These are phyloP conservation scores for Lichtheimia corymbifera DNA, from an alignment of 371 early-diverging fungal species.

Conservation along the genomic window DNA sequence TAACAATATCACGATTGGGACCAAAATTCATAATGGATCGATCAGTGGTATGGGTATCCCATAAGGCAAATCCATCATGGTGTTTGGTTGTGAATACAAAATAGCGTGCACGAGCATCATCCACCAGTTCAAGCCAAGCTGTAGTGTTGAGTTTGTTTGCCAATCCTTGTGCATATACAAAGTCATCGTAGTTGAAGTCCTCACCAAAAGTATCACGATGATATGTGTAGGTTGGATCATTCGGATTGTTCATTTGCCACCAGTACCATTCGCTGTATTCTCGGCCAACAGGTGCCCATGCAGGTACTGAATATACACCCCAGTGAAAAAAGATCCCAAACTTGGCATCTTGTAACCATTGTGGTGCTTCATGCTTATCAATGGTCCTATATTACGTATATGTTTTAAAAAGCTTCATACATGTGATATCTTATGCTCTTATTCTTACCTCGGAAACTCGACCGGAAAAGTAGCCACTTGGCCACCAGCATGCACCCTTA, in stretches of 20 bases:
- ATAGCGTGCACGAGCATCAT: slow-evolving; percentile 26
- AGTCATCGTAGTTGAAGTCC: slow-evolving; percentile 34
- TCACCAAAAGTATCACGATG: slow-evolving; percentile 27
- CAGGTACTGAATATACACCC: slow-evolving; percentile 37
- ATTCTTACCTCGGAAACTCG: too few species aligned
- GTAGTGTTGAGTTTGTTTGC: slow-evolving; percentile 18
- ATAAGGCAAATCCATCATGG: slow-evolving; percentile 39
- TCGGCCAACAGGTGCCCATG: slow-evolving; percentile 37
- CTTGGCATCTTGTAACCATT: slow-evolving; percentile 29
- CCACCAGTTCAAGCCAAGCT: slow-evolving; percentile 31
- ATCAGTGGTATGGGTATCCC: slow-evolving; percentile 26
- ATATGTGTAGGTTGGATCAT: slow-evolving; percentile 24
- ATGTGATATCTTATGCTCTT: too few species aligned
- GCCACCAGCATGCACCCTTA: too few species aligned
- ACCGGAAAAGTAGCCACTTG: too few species aligned
- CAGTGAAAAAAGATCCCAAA: slow-evolving; percentile 46
- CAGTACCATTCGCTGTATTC: slow-evolving; percentile 44
- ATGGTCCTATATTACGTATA: too few species aligned
- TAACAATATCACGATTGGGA: slow-evolving; percentile 27
- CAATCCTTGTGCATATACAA: slow-evolving; percentile 8
- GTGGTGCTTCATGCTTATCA: slow-evolving; percentile 24
- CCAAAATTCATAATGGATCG: slow-evolving; percentile 25
- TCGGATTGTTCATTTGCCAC: slow-evolving; percentile 30
- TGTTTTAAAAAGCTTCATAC: too few species aligned
- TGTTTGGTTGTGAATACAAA: slow-evolving; percentile 44